Percentiles rank a stretch among this genome's conserved stretches.
Evolutionary conservation across 2,329 filamentous ascomycete species (phyloP).

Genomic region (Colletotrichum camelliae): DNA sequence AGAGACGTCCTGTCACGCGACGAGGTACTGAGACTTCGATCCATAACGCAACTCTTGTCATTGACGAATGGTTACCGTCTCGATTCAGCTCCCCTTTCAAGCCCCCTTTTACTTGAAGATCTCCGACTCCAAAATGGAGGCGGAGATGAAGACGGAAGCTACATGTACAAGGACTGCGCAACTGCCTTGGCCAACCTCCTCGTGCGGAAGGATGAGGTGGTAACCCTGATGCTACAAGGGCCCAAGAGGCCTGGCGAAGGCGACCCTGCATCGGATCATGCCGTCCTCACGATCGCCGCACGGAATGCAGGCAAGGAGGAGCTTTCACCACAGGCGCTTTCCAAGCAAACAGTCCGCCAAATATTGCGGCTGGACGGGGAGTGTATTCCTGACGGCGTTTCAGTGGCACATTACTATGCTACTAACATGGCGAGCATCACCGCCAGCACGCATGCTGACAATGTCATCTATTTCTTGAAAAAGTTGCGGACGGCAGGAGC

Average conservation of each 20-base stretch:
- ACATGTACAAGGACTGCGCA: not conserved
- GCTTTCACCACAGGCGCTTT: not conserved
- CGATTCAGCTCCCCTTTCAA: not conserved
- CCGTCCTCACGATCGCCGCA: not conserved
- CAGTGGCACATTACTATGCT: not conserved
- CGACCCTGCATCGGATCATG: not conserved
- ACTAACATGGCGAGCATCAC: not conserved
- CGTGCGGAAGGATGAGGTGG: not conserved
- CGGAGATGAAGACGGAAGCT: not conserved
- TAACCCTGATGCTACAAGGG: not conserved
- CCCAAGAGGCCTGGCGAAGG: not conserved
- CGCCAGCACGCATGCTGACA: not conserved
- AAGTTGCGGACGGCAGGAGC: not conserved
- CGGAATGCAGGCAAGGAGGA: not conserved
- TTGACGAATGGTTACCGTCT: not conserved
- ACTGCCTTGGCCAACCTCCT: not conserved
- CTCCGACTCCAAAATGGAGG: not conserved
- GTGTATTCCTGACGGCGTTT: not conserved
- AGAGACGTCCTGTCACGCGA: not conserved
- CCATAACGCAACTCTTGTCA: not conserved
- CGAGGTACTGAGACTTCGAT: not conserved
- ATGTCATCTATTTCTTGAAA: not conserved
- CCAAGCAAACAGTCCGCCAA: not conserved
- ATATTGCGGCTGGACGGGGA: not conserved
- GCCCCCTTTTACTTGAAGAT: not conserved